Percentiles rank a stretch among this genome's conserved stretches.
These are phyloP conservation scores for Strigomonas galati DNA, from an alignment of 208 protist genomes.

Conservation along the genomic window DNA sequence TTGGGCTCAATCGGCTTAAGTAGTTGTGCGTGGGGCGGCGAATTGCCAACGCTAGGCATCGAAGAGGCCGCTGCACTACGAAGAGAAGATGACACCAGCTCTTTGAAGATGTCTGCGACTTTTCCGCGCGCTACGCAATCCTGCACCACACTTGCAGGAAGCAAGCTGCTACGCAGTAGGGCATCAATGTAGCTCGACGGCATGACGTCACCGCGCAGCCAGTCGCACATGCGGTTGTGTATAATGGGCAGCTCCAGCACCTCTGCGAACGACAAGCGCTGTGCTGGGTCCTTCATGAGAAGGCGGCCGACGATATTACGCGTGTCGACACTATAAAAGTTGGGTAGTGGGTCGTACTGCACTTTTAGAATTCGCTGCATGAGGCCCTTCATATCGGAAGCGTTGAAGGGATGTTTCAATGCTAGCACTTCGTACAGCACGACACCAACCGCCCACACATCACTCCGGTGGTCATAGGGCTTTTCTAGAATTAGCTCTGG, in stretches of 20 bases:
- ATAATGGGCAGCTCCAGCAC: constrained; percentile 77
- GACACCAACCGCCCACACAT: constrained; percentile 94
- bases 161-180: constrained; percentile 53
- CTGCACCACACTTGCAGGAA: constrained; percentile 28
- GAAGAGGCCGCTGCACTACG: no score
- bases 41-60: no score
- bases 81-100: no score
- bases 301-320: constrained; percentile 78
- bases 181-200: constrained; percentile 69
- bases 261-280: constrained; percentile 62
- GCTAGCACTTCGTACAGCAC: constrained; percentile 88
- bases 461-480: constrained; percentile 92
- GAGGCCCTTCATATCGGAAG: constrained; percentile 81
- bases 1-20: no score
- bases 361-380: constrained; percentile 89
- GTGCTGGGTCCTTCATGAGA: constrained; percentile 64
- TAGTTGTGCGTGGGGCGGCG: no score
- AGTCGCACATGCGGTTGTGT: constrained; percentile 59
- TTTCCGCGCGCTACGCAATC: no score
- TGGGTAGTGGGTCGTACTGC: constrained; percentile 77
- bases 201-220: constrained; percentile 67
- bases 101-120: no score
- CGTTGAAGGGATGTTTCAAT: constrained; percentile 88
- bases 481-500: constrained; percentile 91
- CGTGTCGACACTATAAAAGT: constrained; percentile 64